Evolutionary conservation across 106 monocot genomes (phyloP), one percentile per base, ranked within the genome.

Genomic region (Hemerocallis citrina): DNA sequence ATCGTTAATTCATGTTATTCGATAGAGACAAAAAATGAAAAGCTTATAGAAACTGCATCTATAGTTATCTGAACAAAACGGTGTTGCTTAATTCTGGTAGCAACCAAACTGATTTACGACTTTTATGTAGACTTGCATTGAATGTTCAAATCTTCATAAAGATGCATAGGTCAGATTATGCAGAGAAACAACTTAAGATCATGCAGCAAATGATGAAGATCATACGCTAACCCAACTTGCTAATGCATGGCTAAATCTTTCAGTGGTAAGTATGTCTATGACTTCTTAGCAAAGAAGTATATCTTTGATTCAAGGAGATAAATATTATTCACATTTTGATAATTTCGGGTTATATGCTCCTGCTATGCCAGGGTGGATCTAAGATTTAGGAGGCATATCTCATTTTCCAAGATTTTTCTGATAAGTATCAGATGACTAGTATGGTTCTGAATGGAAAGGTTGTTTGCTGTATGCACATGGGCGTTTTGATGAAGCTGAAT

Each of bases 401-500:
- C 34, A 98, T 98, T 61, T 91, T 87, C 70, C 84, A 91, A 73
- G 96, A 98, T 67, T 91, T 91, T 54, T 78, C 96, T 67, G 91
- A 98, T 62, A 98, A 88, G 59, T 85, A 81, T 80, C 90, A 75
- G 44, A 82, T 85, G 88, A 92, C 91, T 65, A 76, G 84, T 6
- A 38, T 88, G 65, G 61, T 98, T 68, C 77, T 98, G 15, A 98
- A 92, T 82, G 96, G 96, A 14, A 90, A 88, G 73, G 96, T 88
- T 60, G 84, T 98, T 35, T 91, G 96, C 43, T 98, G 87, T 64
- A 91, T 98, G 96, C 96, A 87, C 61, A 91, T 91, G 96, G 91
- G 84, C 72, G 75, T 25, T 98, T 98, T 98, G 96, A 92, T 70
- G 96, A 98, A 70, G 96, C 96, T 50, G 96, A 98, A 68, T 61